phyloP scores from a whole-genome alignment of 1,139 yeast species.

The Saccharomyces uvarum region DNA sequence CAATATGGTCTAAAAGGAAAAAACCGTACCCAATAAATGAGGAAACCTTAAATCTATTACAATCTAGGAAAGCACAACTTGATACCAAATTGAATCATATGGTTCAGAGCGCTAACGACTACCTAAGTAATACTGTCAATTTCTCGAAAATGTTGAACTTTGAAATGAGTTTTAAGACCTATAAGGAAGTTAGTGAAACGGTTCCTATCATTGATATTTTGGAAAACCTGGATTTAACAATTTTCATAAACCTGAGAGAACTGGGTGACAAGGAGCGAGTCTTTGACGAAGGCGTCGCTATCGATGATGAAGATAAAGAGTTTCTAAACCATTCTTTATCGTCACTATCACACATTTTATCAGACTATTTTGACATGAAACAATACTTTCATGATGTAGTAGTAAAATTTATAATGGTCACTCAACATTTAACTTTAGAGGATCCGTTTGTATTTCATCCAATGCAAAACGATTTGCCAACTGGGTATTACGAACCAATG shows the following conservation, averaged over 20 bases:
- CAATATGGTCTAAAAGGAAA: not conserved
- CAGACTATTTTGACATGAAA: slow-evolving; percentile 65
- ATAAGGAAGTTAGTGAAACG: slow-evolving; percentile 28
- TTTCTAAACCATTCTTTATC: slow-evolving; percentile 22
- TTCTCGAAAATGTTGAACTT: not conserved
- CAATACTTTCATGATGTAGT: slow-evolving; percentile 62
- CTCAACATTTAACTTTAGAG: slow-evolving; percentile 61
- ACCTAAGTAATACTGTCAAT: not conserved
- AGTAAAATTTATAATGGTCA: slow-evolving; percentile 51
- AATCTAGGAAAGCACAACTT: slow-evolving; percentile 1
- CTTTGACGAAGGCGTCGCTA: not conserved
- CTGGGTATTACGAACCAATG: slow-evolving; percentile 35
- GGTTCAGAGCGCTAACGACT: not conserved
- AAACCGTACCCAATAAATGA: slow-evolving; percentile 6
- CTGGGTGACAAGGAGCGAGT: slow-evolving; percentile 8
- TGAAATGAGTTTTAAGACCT: slow-evolving; percentile 15
- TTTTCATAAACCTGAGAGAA: slow-evolving; percentile 24
- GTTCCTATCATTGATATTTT: slow-evolving; percentile 24
- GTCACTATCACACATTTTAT: slow-evolving; percentile 36
- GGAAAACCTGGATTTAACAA: slow-evolving; percentile 28
- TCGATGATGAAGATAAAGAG: slow-evolving; percentile 21
- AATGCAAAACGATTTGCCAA: slow-evolving; percentile 41
- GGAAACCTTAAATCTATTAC: slow-evolving; percentile 9
- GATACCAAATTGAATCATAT: not conserved
- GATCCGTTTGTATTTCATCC: slow-evolving; percentile 67